Evolutionary conservation across 2,329 filamentous ascomycete species (phyloP), one percentile per base, ranked within the genome.

Genomic region (Monosporascus ibericus): DNA sequence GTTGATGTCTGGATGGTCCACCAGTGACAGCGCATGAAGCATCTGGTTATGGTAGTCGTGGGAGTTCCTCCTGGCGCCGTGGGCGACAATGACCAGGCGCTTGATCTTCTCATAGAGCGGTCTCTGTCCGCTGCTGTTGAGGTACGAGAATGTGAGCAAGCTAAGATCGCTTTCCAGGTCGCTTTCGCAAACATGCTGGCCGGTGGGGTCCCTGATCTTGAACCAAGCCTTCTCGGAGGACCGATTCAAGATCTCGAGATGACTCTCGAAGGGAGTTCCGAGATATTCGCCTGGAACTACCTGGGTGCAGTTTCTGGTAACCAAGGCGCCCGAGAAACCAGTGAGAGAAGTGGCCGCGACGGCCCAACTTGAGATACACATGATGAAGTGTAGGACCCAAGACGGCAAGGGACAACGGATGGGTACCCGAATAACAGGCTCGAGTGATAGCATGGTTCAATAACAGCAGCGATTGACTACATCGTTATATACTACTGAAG

Each of bases 201-300:
- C 50, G 3, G 50, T 48, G 3, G 50, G 50, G 25, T 48, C 50
- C 30, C 46, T 38, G 27, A 52, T 52, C 24, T 52, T 52, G 50
- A 52, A 52, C 27, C 24, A 52, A 14, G 46, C 40, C 30, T 42
- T 52, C 14, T 52, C 30, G 9, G 50, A 52, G n/a, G 18, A 14
- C 14, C 36, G 36, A 27, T 52, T 47, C 24, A 25, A 20, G 15
- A 47, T 15, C 27, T 44, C 25, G 3, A 52, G 37, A 24, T 36
- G 48, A 25, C 44, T 52, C 6, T 47, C 27, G 27, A 52, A 52
- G 8, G 44, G 44, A 14, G 50, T 52, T 6, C 50, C 50, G 46
- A 47, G 36, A 24, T 48, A 52, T 37, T 52, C 46, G 17, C 34
- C 50, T 3, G 44, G 46, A 11, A 30, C 37, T 5, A 52, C 50